Conservation (phyloP, 805 yeast genomes). For the Suhomyces xylopsoci region DNA sequence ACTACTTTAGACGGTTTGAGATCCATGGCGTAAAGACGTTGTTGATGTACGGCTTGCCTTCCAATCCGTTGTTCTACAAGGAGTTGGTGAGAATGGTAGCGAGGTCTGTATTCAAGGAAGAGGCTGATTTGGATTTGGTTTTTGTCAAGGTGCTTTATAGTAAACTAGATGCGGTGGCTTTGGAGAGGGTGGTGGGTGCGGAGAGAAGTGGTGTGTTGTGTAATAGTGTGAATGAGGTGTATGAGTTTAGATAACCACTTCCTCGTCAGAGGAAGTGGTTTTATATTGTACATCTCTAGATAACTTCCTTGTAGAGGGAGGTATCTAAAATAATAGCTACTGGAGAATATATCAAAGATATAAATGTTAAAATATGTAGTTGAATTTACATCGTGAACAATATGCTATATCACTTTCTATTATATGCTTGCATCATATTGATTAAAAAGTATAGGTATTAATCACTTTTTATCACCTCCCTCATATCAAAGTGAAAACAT, state of each 20-base stretch:
- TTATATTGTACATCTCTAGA: too few relatives aligned
- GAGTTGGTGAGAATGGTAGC: constrained; percentile 74
- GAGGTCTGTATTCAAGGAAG: constrained; percentile 53
- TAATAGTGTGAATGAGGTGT: constrained; percentile 68
- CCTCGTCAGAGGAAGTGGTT: too few relatives aligned
- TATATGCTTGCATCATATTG: too few relatives aligned
- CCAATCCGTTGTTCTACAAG: constrained; percentile 77
- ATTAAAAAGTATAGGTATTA: too few relatives aligned
- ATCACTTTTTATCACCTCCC: too few relatives aligned
- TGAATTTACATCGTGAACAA: too few relatives aligned
- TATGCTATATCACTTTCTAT: too few relatives aligned
- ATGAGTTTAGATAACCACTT: constrained; percentile 65
- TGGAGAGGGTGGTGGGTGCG: constrained; percentile 84
- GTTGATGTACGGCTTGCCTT: constrained; percentile 79
- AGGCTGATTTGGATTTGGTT: constrained; percentile 43
- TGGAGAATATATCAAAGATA: too few relatives aligned
- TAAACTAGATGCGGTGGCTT: constrained; percentile 72
- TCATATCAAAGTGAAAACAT: too few relatives aligned
- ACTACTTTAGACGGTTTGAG: constrained; percentile 84
- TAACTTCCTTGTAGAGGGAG: too few relatives aligned
- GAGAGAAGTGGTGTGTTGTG: constrained; percentile 66
- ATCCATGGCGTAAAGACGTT: constrained; percentile 81
- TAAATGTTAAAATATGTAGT: too few relatives aligned
- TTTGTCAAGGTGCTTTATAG: constrained; percentile 62
- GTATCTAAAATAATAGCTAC: too few relatives aligned